phyloP scores from a whole-genome alignment of 768 basidiomycete species.

The Suillus decipiens region DNA sequence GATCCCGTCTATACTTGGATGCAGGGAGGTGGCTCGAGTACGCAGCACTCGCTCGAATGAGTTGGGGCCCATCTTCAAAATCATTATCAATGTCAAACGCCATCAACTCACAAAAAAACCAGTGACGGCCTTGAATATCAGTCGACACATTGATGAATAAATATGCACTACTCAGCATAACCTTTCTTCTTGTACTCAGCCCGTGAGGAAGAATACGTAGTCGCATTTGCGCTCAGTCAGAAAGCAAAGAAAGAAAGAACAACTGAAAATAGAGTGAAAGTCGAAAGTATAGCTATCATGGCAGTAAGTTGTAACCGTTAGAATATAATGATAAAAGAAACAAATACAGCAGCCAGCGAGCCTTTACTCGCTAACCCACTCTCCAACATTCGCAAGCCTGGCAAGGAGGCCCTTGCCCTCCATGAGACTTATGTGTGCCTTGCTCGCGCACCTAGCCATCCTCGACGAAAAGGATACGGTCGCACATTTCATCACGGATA shows the following conservation, averaged over 20 bases:
- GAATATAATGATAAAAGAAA: conserved; percentile 6
- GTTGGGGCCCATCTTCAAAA: too few species aligned
- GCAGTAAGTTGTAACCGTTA: neutral
- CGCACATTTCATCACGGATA: conserved; percentile 91
- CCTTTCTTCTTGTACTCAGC: too few species aligned
- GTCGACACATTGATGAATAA: too few species aligned
- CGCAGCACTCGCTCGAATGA: too few species aligned
- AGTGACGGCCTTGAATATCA: too few species aligned
- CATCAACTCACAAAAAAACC: too few species aligned
- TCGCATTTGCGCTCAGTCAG: conserved; percentile 3
- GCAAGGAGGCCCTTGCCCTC: conserved; percentile 71
- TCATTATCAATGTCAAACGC: too few species aligned
- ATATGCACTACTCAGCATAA: too few species aligned
- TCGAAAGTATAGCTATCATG: conserved; percentile 11
- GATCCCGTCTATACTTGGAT: too few species aligned
- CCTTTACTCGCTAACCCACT: conserved; percentile 47
- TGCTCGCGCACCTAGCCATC: conserved; percentile 82
- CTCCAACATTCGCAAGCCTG: conserved; percentile 75
- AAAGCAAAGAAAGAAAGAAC: conserved; percentile 1
- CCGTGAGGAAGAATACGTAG: conserved; percentile 1
- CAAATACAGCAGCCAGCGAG: neutral
- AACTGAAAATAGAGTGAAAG: conserved; percentile 6
- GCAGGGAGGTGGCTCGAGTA: too few species aligned
- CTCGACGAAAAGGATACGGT: conserved; percentile 79
- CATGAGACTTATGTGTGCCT: conserved; percentile 76